Evolutionary conservation across 2,329 filamentous ascomycete genomes (phyloP).

Genomic region (Plectosphaerella plurivora): DNA sequence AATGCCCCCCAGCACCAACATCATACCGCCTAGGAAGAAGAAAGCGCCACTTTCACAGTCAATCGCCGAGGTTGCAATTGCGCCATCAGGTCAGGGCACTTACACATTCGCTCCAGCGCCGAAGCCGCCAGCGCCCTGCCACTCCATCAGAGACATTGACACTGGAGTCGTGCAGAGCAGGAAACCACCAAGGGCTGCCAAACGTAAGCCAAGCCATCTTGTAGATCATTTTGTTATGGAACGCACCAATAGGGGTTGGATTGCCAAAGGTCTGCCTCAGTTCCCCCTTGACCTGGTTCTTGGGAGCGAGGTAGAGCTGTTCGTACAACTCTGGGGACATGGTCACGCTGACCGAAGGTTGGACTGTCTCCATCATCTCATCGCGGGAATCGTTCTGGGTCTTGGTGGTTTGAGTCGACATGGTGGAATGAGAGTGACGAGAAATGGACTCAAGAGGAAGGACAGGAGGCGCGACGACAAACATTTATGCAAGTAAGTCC

Average conservation of each 20-base stretch:
- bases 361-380: conserved; percentile 16
- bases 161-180: conserved; percentile 21
- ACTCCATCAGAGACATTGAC: conserved; percentile 22
- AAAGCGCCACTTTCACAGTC: conserved; percentile 23
- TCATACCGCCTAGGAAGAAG: conserved; percentile 39
- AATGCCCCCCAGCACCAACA: conserved; percentile 40
- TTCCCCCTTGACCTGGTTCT: conserved; percentile 38
- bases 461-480: background rate
- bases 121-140: conserved; percentile 24
- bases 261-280: conserved; percentile 46
- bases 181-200: conserved; percentile 22
- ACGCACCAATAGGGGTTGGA: conserved; percentile 39
- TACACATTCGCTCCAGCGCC: conserved; percentile 24
- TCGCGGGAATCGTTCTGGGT: conserved; percentile 2
- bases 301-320: conserved; percentile 46
- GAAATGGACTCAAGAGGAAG: background rate
- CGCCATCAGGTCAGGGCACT: conserved; percentile 4
- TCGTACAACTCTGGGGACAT: conserved; percentile 48
- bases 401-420: background rate
- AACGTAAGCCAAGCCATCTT: background rate
- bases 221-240: fast-evolving
- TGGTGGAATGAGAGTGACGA: background rate
- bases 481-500: no score
- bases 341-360: conserved; percentile 34
- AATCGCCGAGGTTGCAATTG: background rate